These are phyloP conservation scores for Ascochyta pisi DNA, from an alignment of 2,329 filamentous ascomycete genomes.

Conservation along the genomic window DNA sequence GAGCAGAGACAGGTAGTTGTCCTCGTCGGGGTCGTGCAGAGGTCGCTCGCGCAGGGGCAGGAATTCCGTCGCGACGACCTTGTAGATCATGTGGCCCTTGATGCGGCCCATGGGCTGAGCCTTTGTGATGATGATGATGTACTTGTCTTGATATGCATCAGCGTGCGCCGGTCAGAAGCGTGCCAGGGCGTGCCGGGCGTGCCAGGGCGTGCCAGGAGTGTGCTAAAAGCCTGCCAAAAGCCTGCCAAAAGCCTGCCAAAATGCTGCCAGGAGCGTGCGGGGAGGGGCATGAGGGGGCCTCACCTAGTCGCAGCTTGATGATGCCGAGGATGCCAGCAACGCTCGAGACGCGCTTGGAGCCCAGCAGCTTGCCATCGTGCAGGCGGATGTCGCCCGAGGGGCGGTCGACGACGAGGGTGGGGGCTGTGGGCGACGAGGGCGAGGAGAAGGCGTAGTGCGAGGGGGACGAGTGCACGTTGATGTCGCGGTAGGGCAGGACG, in stretches of 20 bases:
- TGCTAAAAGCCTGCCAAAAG: too few species aligned
- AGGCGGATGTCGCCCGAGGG: slow-evolving; percentile 90
- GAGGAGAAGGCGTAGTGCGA: slow-evolving; percentile 97
- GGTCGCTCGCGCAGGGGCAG: slow-evolving; percentile 91
- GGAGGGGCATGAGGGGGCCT: neutral
- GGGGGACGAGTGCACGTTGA: slow-evolving; percentile 91
- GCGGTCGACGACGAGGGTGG: slow-evolving; percentile 86
- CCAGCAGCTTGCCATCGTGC: slow-evolving; percentile 76
- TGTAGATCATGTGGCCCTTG: slow-evolving; percentile 96
- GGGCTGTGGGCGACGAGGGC: slow-evolving; percentile 88
- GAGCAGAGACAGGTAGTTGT: slow-evolving; percentile 83
- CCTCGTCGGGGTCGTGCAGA: slow-evolving; percentile 91
- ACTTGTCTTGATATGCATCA: slow-evolving; percentile 71
- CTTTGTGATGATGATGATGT: slow-evolving; percentile 96
- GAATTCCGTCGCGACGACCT: slow-evolving; percentile 88
- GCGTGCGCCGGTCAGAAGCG: slow-evolving; percentile 1
- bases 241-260: too few species aligned
- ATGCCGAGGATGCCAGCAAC: slow-evolving; percentile 94
- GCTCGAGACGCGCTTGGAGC: slow-evolving; percentile 86
- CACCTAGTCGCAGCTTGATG: slow-evolving; percentile 90
- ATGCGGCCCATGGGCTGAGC: slow-evolving; percentile 87
- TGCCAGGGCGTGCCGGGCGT: too few species aligned
- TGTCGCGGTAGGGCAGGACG: slow-evolving; percentile 84
- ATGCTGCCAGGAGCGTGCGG: neutral
- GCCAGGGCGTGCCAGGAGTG: too few species aligned